Evolutionary conservation across 148 eudicot genomes (phyloP).

Genomic region (Fagopyrum homotropicum): DNA sequence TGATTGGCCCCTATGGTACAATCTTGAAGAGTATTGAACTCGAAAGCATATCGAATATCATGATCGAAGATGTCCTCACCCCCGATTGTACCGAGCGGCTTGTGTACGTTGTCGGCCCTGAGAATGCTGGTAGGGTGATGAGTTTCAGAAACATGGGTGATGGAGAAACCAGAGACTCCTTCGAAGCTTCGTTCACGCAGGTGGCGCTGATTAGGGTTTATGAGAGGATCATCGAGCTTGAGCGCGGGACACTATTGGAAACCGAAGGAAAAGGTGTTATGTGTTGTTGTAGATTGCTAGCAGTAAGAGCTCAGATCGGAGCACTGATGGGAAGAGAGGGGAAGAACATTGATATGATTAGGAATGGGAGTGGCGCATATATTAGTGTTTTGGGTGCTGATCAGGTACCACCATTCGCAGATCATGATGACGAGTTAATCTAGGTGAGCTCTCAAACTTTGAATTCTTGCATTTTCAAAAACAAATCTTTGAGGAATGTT

Average conservation of each 20-base stretch:
- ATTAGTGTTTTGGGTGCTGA: constrained; percentile 21
- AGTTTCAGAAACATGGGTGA: background rate
- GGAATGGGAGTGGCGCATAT: constrained; percentile 11
- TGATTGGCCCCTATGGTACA: constrained; percentile 34
- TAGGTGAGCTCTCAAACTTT: constrained; percentile 20
- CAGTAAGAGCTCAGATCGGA: constrained; percentile 23
- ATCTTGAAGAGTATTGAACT: constrained; percentile 23
- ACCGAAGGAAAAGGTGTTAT: background rate
- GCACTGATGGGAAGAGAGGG: constrained; percentile 37
- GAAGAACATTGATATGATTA: constrained; percentile 16
- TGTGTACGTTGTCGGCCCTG: constrained; percentile 22
- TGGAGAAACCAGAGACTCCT: background rate
- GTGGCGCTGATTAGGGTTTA: constrained; percentile 42
- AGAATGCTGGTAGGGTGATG: constrained; percentile 6
- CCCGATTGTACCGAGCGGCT: constrained; percentile 24
- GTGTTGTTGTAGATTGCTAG: constrained; percentile 29
- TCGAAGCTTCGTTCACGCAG: constrained; percentile 33
- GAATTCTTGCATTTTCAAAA: background rate
- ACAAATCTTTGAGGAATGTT: background rate
- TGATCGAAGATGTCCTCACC: constrained; percentile 18
- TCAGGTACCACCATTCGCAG: constrained; percentile 25
- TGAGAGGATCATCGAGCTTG: constrained; percentile 29
- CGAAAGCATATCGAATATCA: constrained; percentile 26
- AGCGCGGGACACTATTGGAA: background rate
- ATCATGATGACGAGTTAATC: constrained; percentile 24